Evolutionary conservation across 2,329 filamentous ascomycete genomes (phyloP).

Genomic region (Zymoseptoria tritici): DNA sequence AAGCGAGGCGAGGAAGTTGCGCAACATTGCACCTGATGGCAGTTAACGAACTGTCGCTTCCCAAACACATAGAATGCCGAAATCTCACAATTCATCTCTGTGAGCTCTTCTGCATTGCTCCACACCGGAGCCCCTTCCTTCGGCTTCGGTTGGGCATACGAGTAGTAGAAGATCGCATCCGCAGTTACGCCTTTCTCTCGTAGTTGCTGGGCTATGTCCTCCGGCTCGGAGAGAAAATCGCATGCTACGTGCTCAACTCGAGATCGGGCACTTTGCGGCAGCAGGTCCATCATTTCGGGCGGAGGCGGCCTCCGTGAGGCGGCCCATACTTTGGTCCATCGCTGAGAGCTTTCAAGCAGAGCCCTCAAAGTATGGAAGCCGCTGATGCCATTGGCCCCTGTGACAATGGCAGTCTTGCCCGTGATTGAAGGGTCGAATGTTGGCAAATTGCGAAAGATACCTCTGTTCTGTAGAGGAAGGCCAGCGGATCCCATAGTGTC

Average conservation of each 20-base stretch:
- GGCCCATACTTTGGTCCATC: constrained; percentile 48
- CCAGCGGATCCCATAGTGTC: constrained; percentile 21
- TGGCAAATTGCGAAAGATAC: constrained; percentile 46
- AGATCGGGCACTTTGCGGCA: constrained; percentile 25
- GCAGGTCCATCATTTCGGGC: constrained; percentile 29
- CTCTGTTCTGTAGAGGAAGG: constrained; percentile 24
- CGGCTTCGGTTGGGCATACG: constrained; percentile 45
- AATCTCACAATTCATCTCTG: constrained; percentile 40
- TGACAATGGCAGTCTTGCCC: constrained; percentile 45
- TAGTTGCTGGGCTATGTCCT: constrained; percentile 32
- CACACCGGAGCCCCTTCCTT: constrained; percentile 39
- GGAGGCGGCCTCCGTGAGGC: constrained; percentile 42
- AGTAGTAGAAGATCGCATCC: constrained; percentile 48
- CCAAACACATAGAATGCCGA: constrained; percentile 16
- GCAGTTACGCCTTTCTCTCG: constrained; percentile 29
- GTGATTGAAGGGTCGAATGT: constrained; percentile 37
- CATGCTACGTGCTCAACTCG: constrained; percentile 25
- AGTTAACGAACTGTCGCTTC: constrained; percentile 7
- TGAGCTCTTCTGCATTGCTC: constrained; percentile 45
- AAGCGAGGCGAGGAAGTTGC: constrained; percentile 43
- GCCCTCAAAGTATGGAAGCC: constrained; percentile 46
- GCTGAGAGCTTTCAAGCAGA: constrained; percentile 38
- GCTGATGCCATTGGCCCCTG: constrained; percentile 49
- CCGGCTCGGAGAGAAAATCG: constrained; percentile 33
- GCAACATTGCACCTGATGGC: constrained; percentile 36